Conservation (phyloP, 75 land plant species). For the Pinus albicaulis region DNA sequence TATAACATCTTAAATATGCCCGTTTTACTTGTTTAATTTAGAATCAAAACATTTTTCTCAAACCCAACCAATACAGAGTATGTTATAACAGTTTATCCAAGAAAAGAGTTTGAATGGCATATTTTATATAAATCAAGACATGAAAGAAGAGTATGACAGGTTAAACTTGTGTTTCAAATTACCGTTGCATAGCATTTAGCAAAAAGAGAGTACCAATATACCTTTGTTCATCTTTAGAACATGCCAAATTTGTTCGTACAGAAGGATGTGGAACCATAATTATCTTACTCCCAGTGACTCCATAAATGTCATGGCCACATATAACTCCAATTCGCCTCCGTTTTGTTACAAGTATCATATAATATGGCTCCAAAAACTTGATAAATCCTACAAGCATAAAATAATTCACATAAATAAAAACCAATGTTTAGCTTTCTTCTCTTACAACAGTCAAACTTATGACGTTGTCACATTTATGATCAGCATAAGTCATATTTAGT, state of each 20-base stretch:
- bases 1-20: background rate
- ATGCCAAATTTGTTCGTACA: conserved; percentile 26
- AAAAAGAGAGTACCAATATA: conserved; percentile 21
- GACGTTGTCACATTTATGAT: background rate
- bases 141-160: background rate
- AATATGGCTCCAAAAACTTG: conserved; percentile 82
- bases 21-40: background rate
- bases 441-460: background rate
- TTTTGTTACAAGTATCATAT: conserved; percentile 77
- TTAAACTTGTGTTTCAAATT: conserved; percentile 22
- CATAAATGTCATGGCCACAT: conserved; percentile 69
- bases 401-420: conserved; percentile 3
- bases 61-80: background rate
- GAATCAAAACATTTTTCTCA: background rate
- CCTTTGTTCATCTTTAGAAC: conserved; percentile 70
- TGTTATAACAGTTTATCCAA: background rate
- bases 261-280: conserved; percentile 61
- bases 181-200: background rate
- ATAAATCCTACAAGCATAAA: conserved; percentile 49
- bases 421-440: background rate
- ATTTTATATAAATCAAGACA: background rate
- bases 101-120: too few species aligned
- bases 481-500: background rate
- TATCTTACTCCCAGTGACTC: conserved; percentile 49
- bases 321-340: conserved; percentile 68